Conservation (phyloP, 306 rosid species). For the Inga leiocalycina region DNA sequence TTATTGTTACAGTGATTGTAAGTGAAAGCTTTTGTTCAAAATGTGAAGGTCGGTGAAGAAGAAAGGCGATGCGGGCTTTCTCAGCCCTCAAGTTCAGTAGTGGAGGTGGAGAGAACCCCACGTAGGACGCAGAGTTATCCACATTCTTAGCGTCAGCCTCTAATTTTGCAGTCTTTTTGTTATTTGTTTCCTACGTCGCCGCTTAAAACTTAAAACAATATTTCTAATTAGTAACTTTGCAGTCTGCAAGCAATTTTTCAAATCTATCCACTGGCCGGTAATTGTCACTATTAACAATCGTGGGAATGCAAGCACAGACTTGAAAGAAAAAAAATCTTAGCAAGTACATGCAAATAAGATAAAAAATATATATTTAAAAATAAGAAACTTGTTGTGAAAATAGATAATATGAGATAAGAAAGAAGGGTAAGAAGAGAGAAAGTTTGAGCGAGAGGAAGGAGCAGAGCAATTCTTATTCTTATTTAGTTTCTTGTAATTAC, state of each 20-base stretch:
- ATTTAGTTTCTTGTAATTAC: too few species aligned
- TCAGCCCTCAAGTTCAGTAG: not conserved
- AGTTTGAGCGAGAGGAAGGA: too few species aligned
- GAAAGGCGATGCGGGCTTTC: not conserved
- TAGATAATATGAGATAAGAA: too few species aligned
- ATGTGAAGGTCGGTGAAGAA: not conserved
- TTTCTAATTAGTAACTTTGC: not conserved
- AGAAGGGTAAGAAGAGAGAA: too few species aligned
- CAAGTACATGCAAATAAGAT: too few species aligned
- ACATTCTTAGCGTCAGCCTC: not conserved
- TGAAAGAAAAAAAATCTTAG: too few species aligned
- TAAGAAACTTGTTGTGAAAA: too few species aligned
- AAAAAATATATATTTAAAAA: too few species aligned
- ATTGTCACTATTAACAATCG: too few species aligned
- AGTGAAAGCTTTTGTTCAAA: constrained; percentile 1
- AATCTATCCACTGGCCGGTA: too few species aligned
- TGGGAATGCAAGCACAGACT: too few species aligned
- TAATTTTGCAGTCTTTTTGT: not conserved
- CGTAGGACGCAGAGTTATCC: constrained; percentile 18
- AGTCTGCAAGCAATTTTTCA: not conserved
- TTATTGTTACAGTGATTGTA: constrained; percentile 34
- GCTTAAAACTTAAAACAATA: not conserved
- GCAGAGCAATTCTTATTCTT: too few species aligned
- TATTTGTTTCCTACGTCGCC: not conserved
- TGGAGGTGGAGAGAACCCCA: constrained; percentile 1